Evolutionary conservation across 176 grass and related monocot genomes (phyloP), one percentile per base, ranked within the genome.

Genomic region (Bolboschoenus planiculmis): DNA sequence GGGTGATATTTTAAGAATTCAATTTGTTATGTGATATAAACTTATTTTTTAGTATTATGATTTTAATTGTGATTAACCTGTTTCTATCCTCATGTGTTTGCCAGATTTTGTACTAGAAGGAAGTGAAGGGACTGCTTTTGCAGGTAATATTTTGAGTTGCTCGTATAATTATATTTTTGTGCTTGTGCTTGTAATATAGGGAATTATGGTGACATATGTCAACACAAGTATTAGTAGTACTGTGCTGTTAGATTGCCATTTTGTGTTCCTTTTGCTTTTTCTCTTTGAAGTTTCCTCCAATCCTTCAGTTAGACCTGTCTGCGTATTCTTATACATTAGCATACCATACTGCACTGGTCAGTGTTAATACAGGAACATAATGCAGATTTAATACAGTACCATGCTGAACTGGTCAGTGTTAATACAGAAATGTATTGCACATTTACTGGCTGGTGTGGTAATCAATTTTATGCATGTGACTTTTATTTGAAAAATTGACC

Each of bases 61-160:
- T 78, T 2, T 26, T 81, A 65, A 51, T 34, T 20, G 75, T 86
- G 20, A 2, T 80, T 36, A 66, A 21, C 56, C 29, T n/a, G 75
- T 86, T 20, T 2, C 70, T 75, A 4, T 72, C 30, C 58, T 67
- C 7, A 1, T 53, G 80, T 84, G 42, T 86, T 42, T 97, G 78
- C 68, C 91, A 99, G 97, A 99, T 81, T 99, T 89, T 90, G 97
- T 99, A 56, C 97, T 99, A 53, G 97, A 96, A 95, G 97, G 97
- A 84, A 99, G 97, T 90, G 85, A 85, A 34, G 89, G 91, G 35
- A 99, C 97, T 78, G 89, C 97, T 64, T 99, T 99, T 92, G 88
- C 90, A 88, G 97, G 97, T 99, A 93, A 74, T 72, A 83, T n/a
- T 82, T 70, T 0, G 68, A 36, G 64, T 13, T 63, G 27, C 54